Conservation (phyloP, 495 filamentous ascomycete species). For the Penicillium tannophilum region DNA sequence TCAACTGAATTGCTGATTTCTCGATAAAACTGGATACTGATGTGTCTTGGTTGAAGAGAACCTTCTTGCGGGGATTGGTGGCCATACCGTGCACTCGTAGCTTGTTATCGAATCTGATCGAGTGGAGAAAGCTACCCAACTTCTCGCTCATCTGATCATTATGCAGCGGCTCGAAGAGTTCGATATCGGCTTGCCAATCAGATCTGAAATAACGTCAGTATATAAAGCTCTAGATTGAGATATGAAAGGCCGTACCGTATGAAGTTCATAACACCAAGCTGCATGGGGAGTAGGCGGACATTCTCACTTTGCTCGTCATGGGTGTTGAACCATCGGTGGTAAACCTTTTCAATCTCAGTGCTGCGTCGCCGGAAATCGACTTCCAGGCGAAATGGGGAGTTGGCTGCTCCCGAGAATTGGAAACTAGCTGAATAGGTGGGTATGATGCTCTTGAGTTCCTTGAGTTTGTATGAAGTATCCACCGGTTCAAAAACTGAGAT, state of each 20-base stretch:
- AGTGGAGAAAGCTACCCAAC: slow-evolving; percentile 15
- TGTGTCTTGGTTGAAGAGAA: slow-evolving; percentile 23
- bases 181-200: slow-evolving; percentile 45
- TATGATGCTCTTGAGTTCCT: slow-evolving; percentile 25
- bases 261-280: slow-evolving; percentile 40
- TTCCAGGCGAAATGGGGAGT: slow-evolving; percentile 39
- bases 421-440: slow-evolving; percentile 45
- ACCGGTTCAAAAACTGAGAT: slow-evolving; percentile 51
- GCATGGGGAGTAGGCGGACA: slow-evolving; percentile 25
- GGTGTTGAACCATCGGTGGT: slow-evolving; percentile 39
- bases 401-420: slow-evolving; percentile 36
- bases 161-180: slow-evolving; percentile 32
- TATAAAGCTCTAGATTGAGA: background rate
- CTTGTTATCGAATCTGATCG: slow-evolving; percentile 31
- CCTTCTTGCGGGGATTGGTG: slow-evolving; percentile 26
- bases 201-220: slow-evolving; percentile 27
- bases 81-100: slow-evolving; percentile 25
- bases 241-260: slow-evolving; percentile 24
- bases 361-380: slow-evolving; percentile 33
- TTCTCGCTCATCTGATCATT: slow-evolving; percentile 19
- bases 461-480: slow-evolving; percentile 33
- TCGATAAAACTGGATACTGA: slow-evolving; percentile 42
- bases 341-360: slow-evolving; percentile 31
- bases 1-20: slow-evolving; percentile 53
- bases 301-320: slow-evolving; percentile 8